Percentiles rank a stretch among this genome's conserved stretches.
These are phyloP conservation scores for Calonectria leucothoes DNA, from an alignment of 2,329 filamentous ascomycete genomes.

Conservation along the genomic window DNA sequence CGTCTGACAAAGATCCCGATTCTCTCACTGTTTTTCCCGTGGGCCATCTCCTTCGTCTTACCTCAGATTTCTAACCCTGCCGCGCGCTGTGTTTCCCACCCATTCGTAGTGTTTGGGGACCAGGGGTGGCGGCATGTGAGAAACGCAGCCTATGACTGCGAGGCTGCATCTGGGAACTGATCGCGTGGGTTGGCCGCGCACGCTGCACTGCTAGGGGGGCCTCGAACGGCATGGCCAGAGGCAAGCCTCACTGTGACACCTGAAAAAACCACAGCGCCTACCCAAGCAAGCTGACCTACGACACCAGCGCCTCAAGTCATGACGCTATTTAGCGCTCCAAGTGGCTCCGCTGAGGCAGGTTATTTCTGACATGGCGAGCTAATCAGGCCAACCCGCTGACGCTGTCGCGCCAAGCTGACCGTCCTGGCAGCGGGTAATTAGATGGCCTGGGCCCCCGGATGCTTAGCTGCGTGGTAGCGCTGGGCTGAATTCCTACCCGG, in stretches of 20 bases:
- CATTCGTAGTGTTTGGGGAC: not conserved
- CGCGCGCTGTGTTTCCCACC: not conserved
- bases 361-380: not conserved
- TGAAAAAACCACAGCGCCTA: slow-evolving; percentile 6
- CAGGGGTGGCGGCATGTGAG: not conserved
- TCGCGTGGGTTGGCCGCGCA: slow-evolving; percentile 34
- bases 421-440: not conserved
- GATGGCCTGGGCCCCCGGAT: not conserved
- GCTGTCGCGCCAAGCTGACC: not conserved
- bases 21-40: not conserved
- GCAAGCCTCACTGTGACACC: slow-evolving; percentile 8
- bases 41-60: not conserved
- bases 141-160: not conserved
- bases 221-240: not conserved
- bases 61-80: not conserved
- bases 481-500: not conserved
- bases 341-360: not conserved
- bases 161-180: slow-evolving; percentile 39
- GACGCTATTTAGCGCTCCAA: not conserved
- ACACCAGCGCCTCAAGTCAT: not conserved
- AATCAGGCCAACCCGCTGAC: not conserved
- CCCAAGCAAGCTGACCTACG: not conserved
- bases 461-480: not conserved
- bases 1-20: not conserved
- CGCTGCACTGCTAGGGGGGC: not conserved